Evolutionary conservation across 768 basidiomycete genomes (phyloP), one percentile per base, ranked within the genome.

Genomic region (Kwoniella dejecticola): DNA sequence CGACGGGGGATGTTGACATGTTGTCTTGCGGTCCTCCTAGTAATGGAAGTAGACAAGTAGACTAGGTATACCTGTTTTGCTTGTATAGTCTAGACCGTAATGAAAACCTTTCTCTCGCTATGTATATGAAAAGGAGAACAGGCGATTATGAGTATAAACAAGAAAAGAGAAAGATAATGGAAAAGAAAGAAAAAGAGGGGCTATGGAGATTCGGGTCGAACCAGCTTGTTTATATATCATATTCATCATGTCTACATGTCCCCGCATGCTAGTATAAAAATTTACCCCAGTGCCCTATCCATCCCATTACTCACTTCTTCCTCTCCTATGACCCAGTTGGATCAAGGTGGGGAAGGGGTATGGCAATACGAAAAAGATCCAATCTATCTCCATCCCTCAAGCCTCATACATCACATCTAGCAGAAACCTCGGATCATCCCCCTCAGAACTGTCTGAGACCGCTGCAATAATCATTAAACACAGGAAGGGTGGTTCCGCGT

Each of bases 1-100:
- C 62, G n/a, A 57, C 46, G 17, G 58, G 45, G 24, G 50, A 41
- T 19, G 57, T 31, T 36, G 58, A 45, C 63, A 63, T 60, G 52
- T 15, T 36, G 40, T 41, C n/a, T 15, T 7, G 40, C 6, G 40
- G 27, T 54, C 13, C 13, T 33, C 24, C 24, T 40, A 40, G 21
- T 54, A 21, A 26, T 4, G 21, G 15, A 31, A 26, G 19, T 10
- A 4, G 38, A 21, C 31, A 30, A 5, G 10, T 30, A 12, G 19
- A 17, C 13, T 15, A 15, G 17, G 11, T 52, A 15, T 5, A 31
- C 19, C 19, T 42, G 41, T 50, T 19, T 31, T 21, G 30, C n/a
- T 30, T 31, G 27, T 13, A 29, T 31, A 24, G 12, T 23, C 4
- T 47, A 27, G 23, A 27, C 3, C 21, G 33, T 31, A 33, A 30